A percentile compares a stretch with the other conserved stretches of the same genome.
These are phyloP conservation scores for Angophora floribunda DNA, from an alignment of 345 rosid species.

Conservation along the genomic window DNA sequence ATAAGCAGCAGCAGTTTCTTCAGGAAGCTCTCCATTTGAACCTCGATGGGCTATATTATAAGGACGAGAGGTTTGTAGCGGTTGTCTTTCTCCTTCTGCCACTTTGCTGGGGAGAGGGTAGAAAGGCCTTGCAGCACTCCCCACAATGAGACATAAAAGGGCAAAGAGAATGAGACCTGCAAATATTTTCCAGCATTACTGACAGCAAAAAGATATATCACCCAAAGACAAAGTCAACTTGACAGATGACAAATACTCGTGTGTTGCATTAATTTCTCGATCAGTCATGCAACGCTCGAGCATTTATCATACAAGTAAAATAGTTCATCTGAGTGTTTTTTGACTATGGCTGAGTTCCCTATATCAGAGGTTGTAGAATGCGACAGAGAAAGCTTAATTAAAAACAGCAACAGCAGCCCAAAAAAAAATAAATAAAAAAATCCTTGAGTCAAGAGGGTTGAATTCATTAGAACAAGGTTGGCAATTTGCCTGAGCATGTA, in stretches of 20 bases:
- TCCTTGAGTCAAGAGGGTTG: background rate
- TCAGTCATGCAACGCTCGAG: background rate
- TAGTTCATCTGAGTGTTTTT: background rate
- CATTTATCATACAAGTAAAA: background rate
- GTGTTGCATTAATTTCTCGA: background rate
- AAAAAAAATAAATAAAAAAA: background rate
- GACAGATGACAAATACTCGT: background rate
- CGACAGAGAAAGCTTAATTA: background rate
- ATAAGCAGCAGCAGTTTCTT: slow-evolving; percentile 91
- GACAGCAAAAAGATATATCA: background rate
- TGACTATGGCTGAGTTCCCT: background rate
- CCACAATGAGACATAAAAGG: slow-evolving; percentile 31
- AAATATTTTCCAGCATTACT: background rate
- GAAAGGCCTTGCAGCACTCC: slow-evolving; percentile 56
- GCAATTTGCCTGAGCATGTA: background rate
- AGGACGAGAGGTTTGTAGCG: slow-evolving; percentile 83
- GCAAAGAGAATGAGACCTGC: slow-evolving; percentile 42
- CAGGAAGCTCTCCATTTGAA: slow-evolving; percentile 90
- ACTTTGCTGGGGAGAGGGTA: slow-evolving; percentile 80
- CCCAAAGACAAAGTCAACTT: background rate
- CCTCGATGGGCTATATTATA: slow-evolving; percentile 93
- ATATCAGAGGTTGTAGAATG: background rate
- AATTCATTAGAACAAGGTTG: background rate
- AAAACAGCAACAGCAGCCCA: background rate
- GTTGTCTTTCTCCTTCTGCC: slow-evolving; percentile 24